Percentiles rank a stretch among this genome's conserved stretches.
Conservation (phyloP, 192 early-diverging fungal genomes). For the Backusella tuberculispora region DNA sequence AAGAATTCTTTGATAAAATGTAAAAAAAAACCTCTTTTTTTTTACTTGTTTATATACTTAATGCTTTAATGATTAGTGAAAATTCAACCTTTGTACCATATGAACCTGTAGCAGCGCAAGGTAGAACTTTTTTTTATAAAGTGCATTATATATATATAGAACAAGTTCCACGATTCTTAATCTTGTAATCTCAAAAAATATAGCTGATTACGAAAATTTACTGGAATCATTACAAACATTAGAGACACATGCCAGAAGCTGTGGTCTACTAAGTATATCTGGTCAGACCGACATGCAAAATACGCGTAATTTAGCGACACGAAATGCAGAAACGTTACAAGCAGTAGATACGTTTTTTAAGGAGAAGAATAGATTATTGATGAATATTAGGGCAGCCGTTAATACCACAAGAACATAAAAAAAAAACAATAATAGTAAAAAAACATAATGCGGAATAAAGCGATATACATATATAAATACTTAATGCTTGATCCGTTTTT, state of each 20-base stretch:
- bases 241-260: slow-evolving; percentile 33
- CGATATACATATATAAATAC: neutral
- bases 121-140: slow-evolving; percentile 2
- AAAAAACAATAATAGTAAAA: neutral
- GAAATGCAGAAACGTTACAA: slow-evolving; percentile 35
- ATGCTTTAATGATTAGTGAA: slow-evolving; percentile 22
- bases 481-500: no score
- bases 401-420: slow-evolving; percentile 19
- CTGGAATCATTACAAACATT: slow-evolving; percentile 25
- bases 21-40: neutral
- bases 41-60: neutral
- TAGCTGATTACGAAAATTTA: slow-evolving; percentile 39
- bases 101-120: slow-evolving; percentile 25
- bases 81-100: slow-evolving; percentile 30
- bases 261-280: slow-evolving; percentile 37
- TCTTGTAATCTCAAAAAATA: neutral
- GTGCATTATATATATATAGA: neutral
- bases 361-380: slow-evolving; percentile 36
- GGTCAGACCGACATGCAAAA: slow-evolving; percentile 13
- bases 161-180: neutral
- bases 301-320: slow-evolving; percentile 30
- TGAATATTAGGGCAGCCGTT: slow-evolving; percentile 38
- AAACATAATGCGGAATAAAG: neutral
- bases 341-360: slow-evolving; percentile 33
- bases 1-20: slow-evolving; percentile 45